phyloP scores from a whole-genome alignment of 352 stramenopile species.

The Globisporangium uncinulatum region DNA sequence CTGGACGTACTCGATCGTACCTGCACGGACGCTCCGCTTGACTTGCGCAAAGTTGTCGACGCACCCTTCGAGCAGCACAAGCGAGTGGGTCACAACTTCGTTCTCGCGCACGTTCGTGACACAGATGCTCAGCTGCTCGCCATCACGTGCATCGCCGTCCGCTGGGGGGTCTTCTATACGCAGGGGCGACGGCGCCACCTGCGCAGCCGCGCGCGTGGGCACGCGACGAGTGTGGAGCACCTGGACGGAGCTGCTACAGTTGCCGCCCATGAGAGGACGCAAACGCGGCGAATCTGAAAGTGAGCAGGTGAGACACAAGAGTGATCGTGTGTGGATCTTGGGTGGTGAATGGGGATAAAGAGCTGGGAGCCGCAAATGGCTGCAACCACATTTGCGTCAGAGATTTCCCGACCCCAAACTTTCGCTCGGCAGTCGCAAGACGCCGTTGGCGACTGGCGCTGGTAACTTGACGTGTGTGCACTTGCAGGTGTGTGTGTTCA shows the following conservation, averaged over 20 bases:
- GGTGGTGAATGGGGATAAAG: too few species aligned
- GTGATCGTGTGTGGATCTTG: background rate
- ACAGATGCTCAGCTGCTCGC: slow-evolving; percentile 20
- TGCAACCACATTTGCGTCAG: too few species aligned
- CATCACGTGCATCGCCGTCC: background rate
- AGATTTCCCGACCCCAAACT: too few species aligned
- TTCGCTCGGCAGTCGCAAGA: too few species aligned
- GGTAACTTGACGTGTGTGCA: too few species aligned
- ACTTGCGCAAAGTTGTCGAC: slow-evolving; percentile 14
- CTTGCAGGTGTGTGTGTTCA: too few species aligned
- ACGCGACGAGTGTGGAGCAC: background rate
- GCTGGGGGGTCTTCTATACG: too few species aligned
- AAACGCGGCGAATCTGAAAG: background rate
- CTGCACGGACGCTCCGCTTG: slow-evolving; percentile 1
- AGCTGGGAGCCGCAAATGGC: too few species aligned
- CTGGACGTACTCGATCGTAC: slow-evolving; percentile 21
- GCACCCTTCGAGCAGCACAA: slow-evolving; percentile 48
- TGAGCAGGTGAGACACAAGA: background rate
- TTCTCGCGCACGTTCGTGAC: slow-evolving; percentile 84
- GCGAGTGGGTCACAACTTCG: slow-evolving; percentile 49
- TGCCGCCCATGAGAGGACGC: slow-evolving; percentile 6
- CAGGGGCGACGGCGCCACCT: too few species aligned
- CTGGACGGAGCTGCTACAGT: slow-evolving; percentile 10
- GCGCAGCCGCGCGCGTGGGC: too few species aligned
- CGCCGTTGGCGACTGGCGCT: too few species aligned